Evolutionary conservation across 192 early-diverging fungal genomes (phyloP).

Genomic region (Diversispora epigaea): DNA sequence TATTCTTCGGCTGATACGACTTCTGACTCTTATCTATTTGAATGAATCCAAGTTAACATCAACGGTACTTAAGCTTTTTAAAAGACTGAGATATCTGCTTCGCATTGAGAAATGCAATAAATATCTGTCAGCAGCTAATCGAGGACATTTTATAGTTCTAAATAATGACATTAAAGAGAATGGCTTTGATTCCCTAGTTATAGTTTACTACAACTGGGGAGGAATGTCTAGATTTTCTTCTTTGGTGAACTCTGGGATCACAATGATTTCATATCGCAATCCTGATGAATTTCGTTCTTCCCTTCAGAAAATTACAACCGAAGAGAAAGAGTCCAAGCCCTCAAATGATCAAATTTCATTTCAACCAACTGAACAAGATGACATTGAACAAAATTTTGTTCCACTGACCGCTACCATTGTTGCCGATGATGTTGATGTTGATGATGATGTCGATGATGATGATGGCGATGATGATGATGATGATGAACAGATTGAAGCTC

Average conservation of each 20-base stretch:
- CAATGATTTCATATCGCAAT: constrained; percentile 11
- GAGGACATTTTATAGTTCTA: too few species aligned
- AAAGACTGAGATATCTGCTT: neutral
- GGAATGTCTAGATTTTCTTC: neutral
- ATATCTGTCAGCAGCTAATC: too few species aligned
- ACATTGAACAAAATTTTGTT: neutral
- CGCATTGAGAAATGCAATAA: neutral
- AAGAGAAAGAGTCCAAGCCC: neutral
- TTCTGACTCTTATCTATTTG: too few species aligned
- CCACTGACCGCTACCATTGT: too few species aligned
- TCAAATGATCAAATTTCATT: neutral
- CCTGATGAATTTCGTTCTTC: constrained; percentile 1
- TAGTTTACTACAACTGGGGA: neutral
- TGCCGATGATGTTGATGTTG: neutral
- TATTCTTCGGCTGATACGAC: too few species aligned
- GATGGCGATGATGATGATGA: too few species aligned
- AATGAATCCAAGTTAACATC: too few species aligned
- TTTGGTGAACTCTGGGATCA: neutral
- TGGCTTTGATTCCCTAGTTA: too few species aligned
- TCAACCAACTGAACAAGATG: neutral
- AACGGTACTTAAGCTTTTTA: neutral
- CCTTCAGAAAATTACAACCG: neutral
- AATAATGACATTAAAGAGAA: too few species aligned
- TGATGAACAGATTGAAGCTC: too few species aligned
- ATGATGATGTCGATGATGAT: neutral